These are phyloP conservation scores for Rubroboletus satanas DNA, from an alignment of 768 basidiomycete species.

Conservation along the genomic window DNA sequence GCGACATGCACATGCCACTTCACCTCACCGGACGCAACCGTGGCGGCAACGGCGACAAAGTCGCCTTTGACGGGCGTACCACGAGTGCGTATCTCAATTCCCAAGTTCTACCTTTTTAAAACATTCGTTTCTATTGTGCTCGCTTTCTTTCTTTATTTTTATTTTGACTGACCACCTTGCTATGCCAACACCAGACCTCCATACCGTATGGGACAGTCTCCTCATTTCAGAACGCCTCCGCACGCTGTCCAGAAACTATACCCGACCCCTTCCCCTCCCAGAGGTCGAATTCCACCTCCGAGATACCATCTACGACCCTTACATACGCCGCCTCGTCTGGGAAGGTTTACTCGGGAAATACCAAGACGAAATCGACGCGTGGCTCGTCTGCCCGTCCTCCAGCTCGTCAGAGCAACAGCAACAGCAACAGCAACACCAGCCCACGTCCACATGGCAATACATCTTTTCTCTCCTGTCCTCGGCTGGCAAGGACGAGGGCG, in stretches of 20 bases:
- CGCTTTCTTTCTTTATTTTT: not conserved
- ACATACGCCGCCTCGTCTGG: slow-evolving; percentile 81
- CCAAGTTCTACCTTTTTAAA: not conserved
- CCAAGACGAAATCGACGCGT: slow-evolving; percentile 52
- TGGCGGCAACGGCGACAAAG: slow-evolving; percentile 81
- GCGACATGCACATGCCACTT: slow-evolving; percentile 91
- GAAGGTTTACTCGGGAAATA: slow-evolving; percentile 77
- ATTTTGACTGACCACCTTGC: not conserved
- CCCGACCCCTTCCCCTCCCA: slow-evolving; percentile 61
- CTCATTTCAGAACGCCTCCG: slow-evolving; percentile 83
- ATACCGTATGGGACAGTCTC: slow-evolving; percentile 82
- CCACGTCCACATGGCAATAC: slow-evolving; percentile 27
- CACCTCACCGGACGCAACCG: slow-evolving; percentile 86
- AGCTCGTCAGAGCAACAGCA: not conserved
- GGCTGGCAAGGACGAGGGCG: not conserved
- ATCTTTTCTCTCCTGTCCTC: slow-evolving; percentile 9
- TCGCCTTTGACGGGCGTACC: slow-evolving; percentile 64
- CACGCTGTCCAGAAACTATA: slow-evolving; percentile 70
- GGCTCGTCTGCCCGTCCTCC: slow-evolving; percentile 63
- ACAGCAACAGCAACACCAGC: slow-evolving; percentile 4
- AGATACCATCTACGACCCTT: slow-evolving; percentile 83
- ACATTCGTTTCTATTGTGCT: not conserved
- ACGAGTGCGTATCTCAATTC: slow-evolving; percentile 51
- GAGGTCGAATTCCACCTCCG: slow-evolving; percentile 64
- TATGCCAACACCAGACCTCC: slow-evolving; percentile 51